phyloP scores from a whole-genome alignment of 225 moss, liverwort and hornwort genomes.

The Neckera pumila region DNA sequence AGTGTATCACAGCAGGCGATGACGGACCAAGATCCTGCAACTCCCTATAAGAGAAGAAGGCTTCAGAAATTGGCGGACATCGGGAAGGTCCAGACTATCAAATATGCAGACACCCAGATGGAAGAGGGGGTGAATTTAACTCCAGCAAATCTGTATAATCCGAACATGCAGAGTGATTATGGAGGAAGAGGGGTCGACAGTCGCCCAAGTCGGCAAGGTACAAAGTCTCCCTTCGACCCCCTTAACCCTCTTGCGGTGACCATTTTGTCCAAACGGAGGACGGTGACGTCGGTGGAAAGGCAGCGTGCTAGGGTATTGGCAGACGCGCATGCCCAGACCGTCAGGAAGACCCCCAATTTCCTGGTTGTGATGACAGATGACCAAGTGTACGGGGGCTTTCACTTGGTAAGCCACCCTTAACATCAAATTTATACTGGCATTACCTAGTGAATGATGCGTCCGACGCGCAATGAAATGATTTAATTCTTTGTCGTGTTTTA shows the following conservation, averaged over 20 bases:
- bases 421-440: neutral
- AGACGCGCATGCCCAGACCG: neutral
- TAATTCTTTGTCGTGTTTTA: neutral
- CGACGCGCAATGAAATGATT: neutral
- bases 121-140: neutral
- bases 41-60: neutral
- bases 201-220: neutral
- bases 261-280: conserved; percentile 16
- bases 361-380: neutral
- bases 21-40: neutral
- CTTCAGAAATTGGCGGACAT: neutral
- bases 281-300: conserved; percentile 2
- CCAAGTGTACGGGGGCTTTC: conserved; percentile 3
- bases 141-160: neutral
- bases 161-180: neutral
- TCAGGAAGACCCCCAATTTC: neutral
- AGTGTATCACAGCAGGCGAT: neutral
- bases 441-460: neutral
- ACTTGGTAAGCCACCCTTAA: neutral
- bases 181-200: neutral
- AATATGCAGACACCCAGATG: neutral
- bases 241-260: neutral
- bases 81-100: neutral
- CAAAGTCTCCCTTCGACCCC: neutral
- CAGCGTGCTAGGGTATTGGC: conserved; percentile 1